phyloP scores from a whole-genome alignment of 106 monocot genomes.

The Cymbidium sinense region DNA sequence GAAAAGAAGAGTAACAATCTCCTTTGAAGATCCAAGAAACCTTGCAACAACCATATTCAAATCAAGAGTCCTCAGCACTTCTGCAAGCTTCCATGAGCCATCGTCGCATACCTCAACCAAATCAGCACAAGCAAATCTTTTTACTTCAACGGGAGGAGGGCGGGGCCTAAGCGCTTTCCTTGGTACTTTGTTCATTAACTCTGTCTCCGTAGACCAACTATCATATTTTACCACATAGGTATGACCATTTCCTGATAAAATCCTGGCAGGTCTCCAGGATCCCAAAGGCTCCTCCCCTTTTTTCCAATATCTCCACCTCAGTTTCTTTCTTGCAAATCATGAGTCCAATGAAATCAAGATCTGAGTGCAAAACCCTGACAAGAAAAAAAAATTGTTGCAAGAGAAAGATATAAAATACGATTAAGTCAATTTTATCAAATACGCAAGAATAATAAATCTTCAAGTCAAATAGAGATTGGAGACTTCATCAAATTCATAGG shows the following conservation, averaged over 20 bases:
- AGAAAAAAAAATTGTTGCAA: neutral
- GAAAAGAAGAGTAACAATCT: neutral
- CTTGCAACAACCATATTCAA: neutral
- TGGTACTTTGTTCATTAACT: neutral
- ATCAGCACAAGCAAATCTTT: constrained; percentile 3
- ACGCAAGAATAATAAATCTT: neutral
- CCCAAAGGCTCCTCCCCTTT: neutral
- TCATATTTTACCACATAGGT: neutral
- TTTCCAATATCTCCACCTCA: constrained; percentile 8
- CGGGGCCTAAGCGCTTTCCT: constrained; percentile 5
- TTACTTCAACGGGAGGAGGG: neutral
- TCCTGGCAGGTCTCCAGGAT: constrained; percentile 10
- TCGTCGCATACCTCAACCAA: neutral
- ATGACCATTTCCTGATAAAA: neutral
- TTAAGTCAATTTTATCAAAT: neutral
- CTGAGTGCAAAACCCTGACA: neutral
- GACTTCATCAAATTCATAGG: neutral
- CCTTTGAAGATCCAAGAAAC: constrained; percentile 1
- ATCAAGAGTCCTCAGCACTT: neutral
- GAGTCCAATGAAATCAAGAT: neutral
- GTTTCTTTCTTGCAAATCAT: constrained; percentile 4
- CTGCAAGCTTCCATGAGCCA: constrained; percentile 1
- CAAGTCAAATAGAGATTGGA: neutral
- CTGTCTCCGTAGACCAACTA: neutral
- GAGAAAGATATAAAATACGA: neutral